Evolutionary conservation across 2,329 filamentous ascomycete genomes (phyloP), one percentile per base, ranked within the genome.

Genomic region (Fusarium nematophilum): DNA sequence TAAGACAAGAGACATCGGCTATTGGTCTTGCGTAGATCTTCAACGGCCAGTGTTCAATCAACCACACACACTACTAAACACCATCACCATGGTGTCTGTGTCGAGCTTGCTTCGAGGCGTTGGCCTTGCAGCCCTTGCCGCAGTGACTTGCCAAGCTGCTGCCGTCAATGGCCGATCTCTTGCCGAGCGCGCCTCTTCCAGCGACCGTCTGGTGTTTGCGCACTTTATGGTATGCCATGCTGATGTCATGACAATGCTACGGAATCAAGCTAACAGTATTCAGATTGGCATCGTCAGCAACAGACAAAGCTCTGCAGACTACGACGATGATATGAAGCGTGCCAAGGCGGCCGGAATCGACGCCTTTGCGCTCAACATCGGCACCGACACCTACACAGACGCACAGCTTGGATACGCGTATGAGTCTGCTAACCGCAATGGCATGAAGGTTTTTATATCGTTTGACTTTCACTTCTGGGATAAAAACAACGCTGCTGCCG

Each of bases 381-480:
- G 79, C 23, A 69, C 70, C 6, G 81, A 84, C 49, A 51, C 57
- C 6, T 78, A 75, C 49, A 79, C 75, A 1, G 78, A 81, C 44
- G 62, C 73, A n/a, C 81, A 84, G 65, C 76, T 84, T 4, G 70
- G 64, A 1, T 77, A 74, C 26, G 82, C 82, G 1, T 84, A 83
- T 55, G 70, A 78, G n/a, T 81, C 81, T 1, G 80, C 82, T 3
- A 74, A 76, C 9, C 72, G 72, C 7, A 76, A 77, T 23, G 74
- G 72, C 39, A 82, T 85, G 76, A 82, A 83, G 49, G 80, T 84
- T 11, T 84, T 85, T 49, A 78, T 86, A 58, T 85, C 82, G 1
- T 86, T 85, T 57, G 83, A 85, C 71, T 84, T 83, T 67, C 82
- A 83, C 72, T 79, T 79, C 77, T 81, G 75, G 70, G 64, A 66